Percentiles rank a stretch among this genome's conserved stretches.
phyloP scores from a whole-genome alignment of 1,284 basidiomycete species.

The Rhodotorula sp. region DNA sequence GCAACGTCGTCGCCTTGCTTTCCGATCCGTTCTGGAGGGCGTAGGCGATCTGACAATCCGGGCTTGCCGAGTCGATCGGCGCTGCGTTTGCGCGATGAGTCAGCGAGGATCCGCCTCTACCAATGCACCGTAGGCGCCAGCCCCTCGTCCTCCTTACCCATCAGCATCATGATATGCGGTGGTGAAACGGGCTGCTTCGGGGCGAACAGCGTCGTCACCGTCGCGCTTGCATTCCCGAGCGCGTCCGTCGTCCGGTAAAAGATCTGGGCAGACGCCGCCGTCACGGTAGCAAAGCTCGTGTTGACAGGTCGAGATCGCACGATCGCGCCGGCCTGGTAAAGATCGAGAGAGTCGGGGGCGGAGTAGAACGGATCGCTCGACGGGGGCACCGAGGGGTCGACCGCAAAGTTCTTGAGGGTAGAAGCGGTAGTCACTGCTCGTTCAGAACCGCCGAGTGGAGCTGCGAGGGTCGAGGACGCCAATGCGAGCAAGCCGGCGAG shows the following conservation, averaged over 20 bases:
- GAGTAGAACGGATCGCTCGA: neutral
- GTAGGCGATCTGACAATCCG: conserved; percentile 6
- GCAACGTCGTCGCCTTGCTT: neutral
- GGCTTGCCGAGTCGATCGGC: conserved; percentile 8
- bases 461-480: neutral
- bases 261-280: neutral
- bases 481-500: neutral
- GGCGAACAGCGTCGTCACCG: conserved; percentile 5
- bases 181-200: neutral
- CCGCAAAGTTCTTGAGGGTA: neutral
- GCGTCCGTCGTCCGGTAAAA: conserved; percentile 6
- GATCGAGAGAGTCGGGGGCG: neutral
- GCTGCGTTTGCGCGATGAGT: neutral
- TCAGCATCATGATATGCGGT: conserved; percentile 2
- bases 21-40: neutral
- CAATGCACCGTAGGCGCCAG: neutral
- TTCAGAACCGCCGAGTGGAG: neutral
- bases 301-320: neutral
- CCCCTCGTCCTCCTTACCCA: neutral
- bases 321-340: neutral
- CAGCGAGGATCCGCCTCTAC: neutral
- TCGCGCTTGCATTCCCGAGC: neutral
- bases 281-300: neutral
- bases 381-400: neutral
- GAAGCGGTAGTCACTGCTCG: neutral